Evolutionary conservation across 352 stramenopile species (phyloP).

Genomic region (Blastocystis sp.): DNA sequence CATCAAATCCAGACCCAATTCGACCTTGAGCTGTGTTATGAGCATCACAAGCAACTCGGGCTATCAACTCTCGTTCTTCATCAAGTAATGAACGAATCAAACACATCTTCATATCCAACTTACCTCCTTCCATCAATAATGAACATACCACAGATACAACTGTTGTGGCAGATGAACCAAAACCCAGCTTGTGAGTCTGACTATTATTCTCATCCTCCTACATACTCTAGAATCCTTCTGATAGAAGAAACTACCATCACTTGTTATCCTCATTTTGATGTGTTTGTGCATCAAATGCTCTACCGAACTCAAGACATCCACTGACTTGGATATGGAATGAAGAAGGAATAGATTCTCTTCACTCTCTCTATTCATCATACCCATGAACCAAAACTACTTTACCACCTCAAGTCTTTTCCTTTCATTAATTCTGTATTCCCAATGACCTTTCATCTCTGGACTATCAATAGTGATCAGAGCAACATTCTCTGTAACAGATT

Average conservation of each 20-base stretch:
- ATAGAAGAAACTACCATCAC: neutral
- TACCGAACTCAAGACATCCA: neutral
- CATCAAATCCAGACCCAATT: neutral
- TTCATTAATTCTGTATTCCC: neutral
- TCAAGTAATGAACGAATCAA: neutral
- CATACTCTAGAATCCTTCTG: neutral
- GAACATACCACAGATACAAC: neutral
- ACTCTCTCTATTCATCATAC: neutral
- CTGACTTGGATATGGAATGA: neutral
- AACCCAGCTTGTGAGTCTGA: neutral
- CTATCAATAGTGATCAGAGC: neutral
- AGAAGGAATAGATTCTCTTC: conserved; percentile 8
- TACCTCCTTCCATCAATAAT: neutral
- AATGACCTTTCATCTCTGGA: neutral
- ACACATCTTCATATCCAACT: too few relatives aligned
- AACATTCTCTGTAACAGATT: neutral
- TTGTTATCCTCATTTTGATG: neutral
- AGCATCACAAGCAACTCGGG: neutral
- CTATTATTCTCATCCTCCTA: neutral
- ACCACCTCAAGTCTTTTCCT: neutral
- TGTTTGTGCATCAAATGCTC: neutral
- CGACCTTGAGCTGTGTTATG: neutral
- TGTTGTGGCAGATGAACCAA: neutral
- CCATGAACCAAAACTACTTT: neutral
- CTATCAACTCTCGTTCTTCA: neutral